phyloP scores from a whole-genome alignment of 495 filamentous ascomycete genomes.

The Aspergillus avenaceus region DNA sequence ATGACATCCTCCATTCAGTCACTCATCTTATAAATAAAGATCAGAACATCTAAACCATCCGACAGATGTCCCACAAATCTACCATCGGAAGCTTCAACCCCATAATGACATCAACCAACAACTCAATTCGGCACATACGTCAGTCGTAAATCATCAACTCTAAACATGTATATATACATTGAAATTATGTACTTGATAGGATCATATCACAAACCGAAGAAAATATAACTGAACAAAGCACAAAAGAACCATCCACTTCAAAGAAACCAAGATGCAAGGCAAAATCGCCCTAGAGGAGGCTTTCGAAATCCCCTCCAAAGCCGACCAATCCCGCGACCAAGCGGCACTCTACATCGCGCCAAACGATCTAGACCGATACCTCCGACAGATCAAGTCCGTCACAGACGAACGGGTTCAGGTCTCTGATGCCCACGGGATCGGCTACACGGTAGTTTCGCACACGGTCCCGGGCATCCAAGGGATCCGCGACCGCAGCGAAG shows the following conservation, averaged over 20 bases:
- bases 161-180: no score
- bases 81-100: not conserved
- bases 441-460: slow-evolving; percentile 47
- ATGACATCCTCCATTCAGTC: no score
- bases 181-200: no score
- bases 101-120: not conserved
- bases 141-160: not conserved
- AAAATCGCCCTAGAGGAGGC: slow-evolving; percentile 36
- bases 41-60: no score
- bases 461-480: slow-evolving; percentile 47
- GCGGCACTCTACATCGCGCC: slow-evolving; percentile 19
- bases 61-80: not conserved
- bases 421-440: slow-evolving; percentile 48
- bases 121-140: no score
- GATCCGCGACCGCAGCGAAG: slow-evolving; percentile 20
- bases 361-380: slow-evolving; percentile 14
- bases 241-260: no score
- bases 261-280: slow-evolving; percentile 22
- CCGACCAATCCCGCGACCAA: slow-evolving; percentile 20
- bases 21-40: no score
- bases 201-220: no score
- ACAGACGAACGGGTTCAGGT: slow-evolving; percentile 33
- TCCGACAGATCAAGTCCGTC: slow-evolving; percentile 29
- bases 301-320: slow-evolving; percentile 21
- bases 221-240: no score